phyloP scores from a whole-genome alignment of 257 asterid genomes.

The Solanum stenotomum region DNA sequence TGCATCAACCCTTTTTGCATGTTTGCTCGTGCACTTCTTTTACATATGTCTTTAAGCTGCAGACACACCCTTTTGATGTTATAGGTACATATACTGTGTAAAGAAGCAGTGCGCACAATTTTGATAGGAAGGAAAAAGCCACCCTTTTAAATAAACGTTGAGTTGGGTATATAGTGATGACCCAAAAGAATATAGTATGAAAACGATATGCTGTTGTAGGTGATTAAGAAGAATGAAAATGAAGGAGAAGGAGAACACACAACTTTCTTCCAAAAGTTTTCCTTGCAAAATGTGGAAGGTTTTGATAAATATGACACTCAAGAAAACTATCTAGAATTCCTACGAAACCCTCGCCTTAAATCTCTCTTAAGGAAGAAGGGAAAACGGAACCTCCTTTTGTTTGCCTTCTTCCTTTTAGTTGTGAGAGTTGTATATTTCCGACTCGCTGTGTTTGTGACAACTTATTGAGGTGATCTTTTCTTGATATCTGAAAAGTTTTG shows the following conservation, averaged over 20 bases:
- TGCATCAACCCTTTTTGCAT: not conserved
- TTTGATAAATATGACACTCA: not conserved
- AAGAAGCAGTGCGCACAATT: not conserved
- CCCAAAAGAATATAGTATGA: not conserved
- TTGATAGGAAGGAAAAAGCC: not conserved
- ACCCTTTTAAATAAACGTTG: not conserved
- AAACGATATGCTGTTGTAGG: not conserved
- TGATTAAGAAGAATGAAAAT: not conserved
- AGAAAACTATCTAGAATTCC: not conserved
- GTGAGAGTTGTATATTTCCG: not conserved
- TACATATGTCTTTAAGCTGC: not conserved
- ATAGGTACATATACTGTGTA: not conserved
- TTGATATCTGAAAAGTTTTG: not conserved
- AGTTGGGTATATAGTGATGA: not conserved
- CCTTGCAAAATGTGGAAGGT: not conserved
- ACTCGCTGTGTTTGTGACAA: not conserved
- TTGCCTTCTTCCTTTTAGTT: not conserved
- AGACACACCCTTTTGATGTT: not conserved
- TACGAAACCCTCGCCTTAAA: not conserved
- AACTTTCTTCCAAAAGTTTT: not conserved
- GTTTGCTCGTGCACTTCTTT: not conserved
- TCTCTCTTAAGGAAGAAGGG: not conserved
- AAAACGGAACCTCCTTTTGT: not conserved
- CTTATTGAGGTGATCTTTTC: not conserved
- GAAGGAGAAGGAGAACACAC: not conserved